Percentiles rank a stretch among this genome's conserved stretches.
These are phyloP conservation scores for Penstemon newberryi DNA, from an alignment of 257 asterid species.

Conservation along the genomic window DNA sequence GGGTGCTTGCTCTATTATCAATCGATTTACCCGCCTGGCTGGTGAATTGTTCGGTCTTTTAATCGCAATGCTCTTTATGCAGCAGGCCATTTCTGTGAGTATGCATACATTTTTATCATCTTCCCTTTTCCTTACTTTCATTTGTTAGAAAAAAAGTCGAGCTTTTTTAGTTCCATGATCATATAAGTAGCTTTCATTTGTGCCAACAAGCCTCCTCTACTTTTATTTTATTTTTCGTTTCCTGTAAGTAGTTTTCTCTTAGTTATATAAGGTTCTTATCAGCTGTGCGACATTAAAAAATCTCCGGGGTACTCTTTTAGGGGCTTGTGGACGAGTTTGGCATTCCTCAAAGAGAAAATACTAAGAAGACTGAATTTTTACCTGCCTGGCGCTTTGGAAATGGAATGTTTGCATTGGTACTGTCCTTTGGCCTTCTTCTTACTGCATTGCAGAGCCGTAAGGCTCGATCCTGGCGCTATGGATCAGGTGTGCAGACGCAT, in stretches of 20 bases:
- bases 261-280: conserved; percentile 16
- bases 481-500: conserved; percentile 56
- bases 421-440: conserved; percentile 88
- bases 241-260: background rate
- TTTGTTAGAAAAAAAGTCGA: background rate
- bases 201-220: background rate
- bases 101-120: conserved; percentile 15
- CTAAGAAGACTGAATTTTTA: conserved; percentile 46
- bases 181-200: conserved; percentile 2
- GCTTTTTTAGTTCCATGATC: background rate
- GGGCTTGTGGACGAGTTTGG: conserved; percentile 96
- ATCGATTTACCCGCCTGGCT: conserved; percentile 90
- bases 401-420: conserved; percentile 94
- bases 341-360: conserved; percentile 70
- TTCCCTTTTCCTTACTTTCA: conserved; percentile 16
- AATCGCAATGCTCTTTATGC: conserved; percentile 98
- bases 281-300: conserved; percentile 7
- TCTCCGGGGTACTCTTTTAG: conserved; percentile 37
- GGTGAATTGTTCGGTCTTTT: conserved; percentile 96
- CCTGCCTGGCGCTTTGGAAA: conserved; percentile 95
- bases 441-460: conserved; percentile 81
- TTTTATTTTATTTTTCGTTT: background rate
- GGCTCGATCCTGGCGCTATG: conserved; percentile 97
- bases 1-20: conserved; percentile 96
- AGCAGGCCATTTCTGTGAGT: conserved; percentile 93